phyloP scores from a whole-genome alignment of 495 filamentous ascomycete species.

The Neurospora hispaniola region DNA sequence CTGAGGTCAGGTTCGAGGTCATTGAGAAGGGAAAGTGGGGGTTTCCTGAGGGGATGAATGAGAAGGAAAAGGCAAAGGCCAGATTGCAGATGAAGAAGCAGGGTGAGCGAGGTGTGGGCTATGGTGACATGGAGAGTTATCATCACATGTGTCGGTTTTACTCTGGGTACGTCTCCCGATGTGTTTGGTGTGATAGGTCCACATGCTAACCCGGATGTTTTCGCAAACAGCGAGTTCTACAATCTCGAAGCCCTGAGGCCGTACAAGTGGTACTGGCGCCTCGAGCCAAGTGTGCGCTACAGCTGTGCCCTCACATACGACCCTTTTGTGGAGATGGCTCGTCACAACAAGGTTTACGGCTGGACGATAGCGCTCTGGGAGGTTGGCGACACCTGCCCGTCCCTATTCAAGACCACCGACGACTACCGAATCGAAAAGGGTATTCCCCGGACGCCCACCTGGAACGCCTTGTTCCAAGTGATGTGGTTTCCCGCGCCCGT shows the following conservation, averaged over 20 bases:
- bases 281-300: slow-evolving; percentile 43
- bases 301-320: slow-evolving; percentile 46
- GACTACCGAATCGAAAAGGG: slow-evolving; percentile 29
- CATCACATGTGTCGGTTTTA: slow-evolving; percentile 98
- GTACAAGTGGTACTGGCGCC: slow-evolving; percentile 46
- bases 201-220: neutral
- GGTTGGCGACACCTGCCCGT: slow-evolving; percentile 37
- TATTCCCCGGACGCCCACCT: slow-evolving; percentile 22
- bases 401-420: slow-evolving; percentile 36
- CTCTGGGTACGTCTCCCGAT: slow-evolving; percentile 54
- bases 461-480: slow-evolving; percentile 29
- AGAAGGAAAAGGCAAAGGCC: slow-evolving; percentile 51
- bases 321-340: slow-evolving; percentile 44
- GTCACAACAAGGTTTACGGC: slow-evolving; percentile 40
- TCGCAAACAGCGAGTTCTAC: slow-evolving; percentile 47
- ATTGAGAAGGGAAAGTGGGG: slow-evolving; percentile 79
- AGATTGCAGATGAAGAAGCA: slow-evolving; percentile 77
- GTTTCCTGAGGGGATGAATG: slow-evolving; percentile 84
- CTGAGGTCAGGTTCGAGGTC: slow-evolving; percentile 61
- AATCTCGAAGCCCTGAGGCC: slow-evolving; percentile 30
- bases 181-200: neutral
- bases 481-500: slow-evolving; percentile 33
- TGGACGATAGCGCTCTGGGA: slow-evolving; percentile 43
- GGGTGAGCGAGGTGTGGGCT: slow-evolving; percentile 83
- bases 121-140: slow-evolving; percentile 97